Percentiles rank a stretch among this genome's conserved stretches.
Evolutionary conservation across 495 filamentous ascomycete genomes (phyloP).

Genomic region (Aspergillus asperescens): DNA sequence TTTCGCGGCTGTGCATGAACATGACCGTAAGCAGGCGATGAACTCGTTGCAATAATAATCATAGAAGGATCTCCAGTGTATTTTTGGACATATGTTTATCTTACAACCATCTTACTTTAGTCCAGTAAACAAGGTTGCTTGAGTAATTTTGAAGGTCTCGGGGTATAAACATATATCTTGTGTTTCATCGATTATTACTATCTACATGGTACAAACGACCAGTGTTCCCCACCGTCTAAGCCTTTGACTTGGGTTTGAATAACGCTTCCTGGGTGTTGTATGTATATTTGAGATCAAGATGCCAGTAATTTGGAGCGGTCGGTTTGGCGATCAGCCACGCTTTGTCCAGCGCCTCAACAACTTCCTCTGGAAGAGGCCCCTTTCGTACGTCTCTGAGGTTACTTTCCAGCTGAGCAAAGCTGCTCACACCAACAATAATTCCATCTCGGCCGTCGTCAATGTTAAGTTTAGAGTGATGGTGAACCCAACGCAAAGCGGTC

Average conservation of each 20-base stretch:
- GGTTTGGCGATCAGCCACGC: conserved; percentile 62
- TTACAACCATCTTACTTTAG: no score
- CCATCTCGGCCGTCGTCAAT: conserved; percentile 68
- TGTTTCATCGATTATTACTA: no score
- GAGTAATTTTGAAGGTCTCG: no score
- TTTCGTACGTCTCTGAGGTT: conserved; percentile 79
- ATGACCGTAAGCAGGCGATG: no score
- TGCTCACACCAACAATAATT: conserved; percentile 74
- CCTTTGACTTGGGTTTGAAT: conserved; percentile 40
- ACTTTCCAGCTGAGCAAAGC: conserved; percentile 62
- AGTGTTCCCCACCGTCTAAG: conserved; percentile 6
- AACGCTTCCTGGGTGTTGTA: conserved; percentile 67
- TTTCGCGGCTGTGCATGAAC: no score
- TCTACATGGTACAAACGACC: no score
- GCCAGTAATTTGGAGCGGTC: conserved; percentile 70
- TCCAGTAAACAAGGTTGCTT: no score
- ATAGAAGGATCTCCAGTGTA: no score
- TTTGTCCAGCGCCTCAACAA: conserved; percentile 72
- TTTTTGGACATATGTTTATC: no score
- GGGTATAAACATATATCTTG: background rate
- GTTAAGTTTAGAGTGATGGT: conserved; percentile 74
- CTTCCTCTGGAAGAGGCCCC: conserved; percentile 80
- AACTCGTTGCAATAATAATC: no score
- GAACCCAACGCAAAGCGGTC: conserved; percentile 74
- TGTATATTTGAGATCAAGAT: conserved; percentile 66